These are phyloP conservation scores for Trametes cingulata DNA, from an alignment of 768 basidiomycete genomes.

Conservation along the genomic window DNA sequence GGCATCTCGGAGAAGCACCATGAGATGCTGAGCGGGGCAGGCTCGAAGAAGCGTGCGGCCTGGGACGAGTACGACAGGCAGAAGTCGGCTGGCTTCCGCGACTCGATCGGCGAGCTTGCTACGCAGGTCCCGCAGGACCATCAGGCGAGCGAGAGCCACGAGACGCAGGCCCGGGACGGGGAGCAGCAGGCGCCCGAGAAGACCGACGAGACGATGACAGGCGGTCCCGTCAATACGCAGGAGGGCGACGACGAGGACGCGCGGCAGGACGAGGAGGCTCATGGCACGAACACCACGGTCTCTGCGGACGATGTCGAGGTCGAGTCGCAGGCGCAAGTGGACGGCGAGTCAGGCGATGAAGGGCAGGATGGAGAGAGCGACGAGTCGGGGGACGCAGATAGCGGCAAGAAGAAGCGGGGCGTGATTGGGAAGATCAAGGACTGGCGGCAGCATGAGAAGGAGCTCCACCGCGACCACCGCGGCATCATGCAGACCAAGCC, in stretches of 20 bases:
- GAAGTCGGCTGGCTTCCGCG: slow-evolving; percentile 27
- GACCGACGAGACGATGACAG: slow-evolving; percentile 17
- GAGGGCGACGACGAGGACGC: slow-evolving; percentile 17
- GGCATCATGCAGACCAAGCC: slow-evolving; percentile 66
- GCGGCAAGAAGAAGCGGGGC: slow-evolving; percentile 27
- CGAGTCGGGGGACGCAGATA: slow-evolving; percentile 33
- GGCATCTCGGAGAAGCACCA: slow-evolving; percentile 31
- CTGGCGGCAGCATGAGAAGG: slow-evolving; percentile 44
- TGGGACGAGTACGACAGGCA: slow-evolving; percentile 32
- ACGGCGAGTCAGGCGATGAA: slow-evolving; percentile 16
- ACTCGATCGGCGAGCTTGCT: slow-evolving; percentile 21
- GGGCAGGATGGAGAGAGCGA: slow-evolving; percentile 29
- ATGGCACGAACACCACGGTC: slow-evolving; percentile 23
- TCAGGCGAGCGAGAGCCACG: slow-evolving; percentile 19
- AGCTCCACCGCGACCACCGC: slow-evolving; percentile 54
- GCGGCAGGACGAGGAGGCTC: not conserved
- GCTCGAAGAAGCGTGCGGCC: slow-evolving; percentile 27
- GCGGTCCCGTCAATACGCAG: slow-evolving; percentile 18
- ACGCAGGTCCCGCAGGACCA: slow-evolving; percentile 17
- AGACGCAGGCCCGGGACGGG: slow-evolving; percentile 16
- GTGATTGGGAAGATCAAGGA: slow-evolving; percentile 38
- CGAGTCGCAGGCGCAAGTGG: slow-evolving; percentile 17
- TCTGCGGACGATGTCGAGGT: slow-evolving; percentile 17
- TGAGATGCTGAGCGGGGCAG: slow-evolving; percentile 25
- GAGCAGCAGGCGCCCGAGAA: not conserved